Base-by-base conservation (phyloP, 73 alveolate species). In the Paramecium tetraurelia region DNA sequence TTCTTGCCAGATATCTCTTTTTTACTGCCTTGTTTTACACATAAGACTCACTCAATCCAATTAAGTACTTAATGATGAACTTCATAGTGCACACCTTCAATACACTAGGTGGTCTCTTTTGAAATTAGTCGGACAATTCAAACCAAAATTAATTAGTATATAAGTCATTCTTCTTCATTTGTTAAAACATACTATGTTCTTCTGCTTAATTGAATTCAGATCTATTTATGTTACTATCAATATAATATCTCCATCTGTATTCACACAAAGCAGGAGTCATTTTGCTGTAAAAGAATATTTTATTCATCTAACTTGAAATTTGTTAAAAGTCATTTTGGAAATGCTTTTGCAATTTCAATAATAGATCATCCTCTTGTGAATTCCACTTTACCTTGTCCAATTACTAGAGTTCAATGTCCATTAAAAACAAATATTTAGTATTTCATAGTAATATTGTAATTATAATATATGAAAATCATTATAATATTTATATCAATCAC, bases 241-340 rank as follows among this genome's bases (percentile, higher is more conserved):
- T 36, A n/a, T 72, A 72, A 43, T 72, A 36, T 72, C n/a, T 72
- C 86, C 86, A 72, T 72, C 86, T 72, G 38, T 72, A 72, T 72
- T 72, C 31, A 40, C 86, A 72, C 16, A 72, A 72, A 16, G 29
- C 22, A 12, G 57, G 59, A 0, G 86, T 36, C 57, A 72, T 36
- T 72, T 72, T 72, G 11, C 12, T 72, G n/a, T 72, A 36, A 38
- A 72, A 72, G 86, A 35, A 72, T 33, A 72, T 72, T 29, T 72
- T 72, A 72, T 72, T 72, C 86, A 72, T 72, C 35, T 72, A 38
- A 40, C 46, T 72, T 1, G 86, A 72, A 10, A 72, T 72, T 36
- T 72, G 36, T 16, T 0, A 22, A 72, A 72, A 72, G 5, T 72
- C 86, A 36, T 72, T 72, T 8, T 22, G 7, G 24, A 72, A 72